phyloP scores from a whole-genome alignment of 495 filamentous ascomycete species.

The Penicillium pancosmium region DNA sequence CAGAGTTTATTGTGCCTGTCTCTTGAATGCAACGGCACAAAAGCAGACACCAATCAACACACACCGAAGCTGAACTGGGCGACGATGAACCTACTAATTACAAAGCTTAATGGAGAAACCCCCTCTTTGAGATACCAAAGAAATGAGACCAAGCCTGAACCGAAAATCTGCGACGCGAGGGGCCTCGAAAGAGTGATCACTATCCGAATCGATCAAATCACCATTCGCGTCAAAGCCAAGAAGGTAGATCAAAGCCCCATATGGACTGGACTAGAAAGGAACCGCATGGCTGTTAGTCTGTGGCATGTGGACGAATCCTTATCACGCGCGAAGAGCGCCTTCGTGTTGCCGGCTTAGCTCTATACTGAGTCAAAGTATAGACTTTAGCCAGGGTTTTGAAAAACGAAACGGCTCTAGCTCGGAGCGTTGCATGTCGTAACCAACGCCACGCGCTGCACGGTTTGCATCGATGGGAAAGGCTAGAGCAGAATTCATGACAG shows the following conservation, averaged over 20 bases:
- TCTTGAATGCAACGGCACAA: constrained; percentile 17
- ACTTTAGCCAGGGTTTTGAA: background rate
- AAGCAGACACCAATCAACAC: constrained; percentile 12
- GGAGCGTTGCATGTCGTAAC: constrained; percentile 14
- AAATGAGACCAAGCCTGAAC: background rate
- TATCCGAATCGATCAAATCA: background rate
- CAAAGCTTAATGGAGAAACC: background rate
- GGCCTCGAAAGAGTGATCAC: background rate
- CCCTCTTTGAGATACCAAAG: background rate
- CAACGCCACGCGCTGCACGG: constrained; percentile 23
- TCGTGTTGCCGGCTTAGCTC: background rate
- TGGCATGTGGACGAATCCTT: constrained; percentile 20
- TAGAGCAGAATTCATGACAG: constrained; percentile 10
- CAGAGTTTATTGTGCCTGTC: constrained; percentile 6
- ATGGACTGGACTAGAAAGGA: constrained; percentile 11
- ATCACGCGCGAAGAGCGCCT: constrained; percentile 20
- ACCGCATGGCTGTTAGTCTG: constrained; percentile 1
- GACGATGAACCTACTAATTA: constrained; percentile 6
- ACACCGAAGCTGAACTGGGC: background rate
- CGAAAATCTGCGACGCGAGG: background rate
- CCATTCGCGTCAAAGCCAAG: background rate
- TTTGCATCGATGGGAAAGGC: background rate
- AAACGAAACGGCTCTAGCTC: constrained; percentile 5
- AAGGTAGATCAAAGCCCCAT: constrained; percentile 10
- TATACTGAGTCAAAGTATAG: background rate